phyloP scores from a whole-genome alignment of 1,284 basidiomycete genomes.

The Taiwanofungus camphoratus region DNA sequence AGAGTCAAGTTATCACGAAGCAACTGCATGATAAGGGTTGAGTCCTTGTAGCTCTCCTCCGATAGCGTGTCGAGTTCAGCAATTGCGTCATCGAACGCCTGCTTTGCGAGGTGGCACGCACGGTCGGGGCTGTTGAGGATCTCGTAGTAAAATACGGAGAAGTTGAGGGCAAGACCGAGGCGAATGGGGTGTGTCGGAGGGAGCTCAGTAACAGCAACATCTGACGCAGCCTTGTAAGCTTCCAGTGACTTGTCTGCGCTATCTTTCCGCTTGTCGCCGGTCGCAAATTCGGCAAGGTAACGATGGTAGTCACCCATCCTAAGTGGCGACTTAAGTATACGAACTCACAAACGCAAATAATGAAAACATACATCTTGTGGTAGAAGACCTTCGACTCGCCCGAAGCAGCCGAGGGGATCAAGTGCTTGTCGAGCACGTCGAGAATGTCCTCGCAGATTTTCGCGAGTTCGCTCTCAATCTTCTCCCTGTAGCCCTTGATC shows the following conservation, averaged over 20 bases:
- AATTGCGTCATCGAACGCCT: conserved; percentile 99
- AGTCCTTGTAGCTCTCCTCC: conserved; percentile 99
- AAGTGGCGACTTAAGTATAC: conserved; percentile 3
- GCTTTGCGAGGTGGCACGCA: conserved; percentile 99
- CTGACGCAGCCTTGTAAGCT: conserved; percentile 99
- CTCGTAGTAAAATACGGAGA: conserved; percentile 99
- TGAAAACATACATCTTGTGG: conserved; percentile 91
- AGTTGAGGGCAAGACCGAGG: conserved; percentile 98
- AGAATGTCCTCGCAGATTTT: conserved; percentile 99
- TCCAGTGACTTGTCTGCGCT: conserved; percentile 98
- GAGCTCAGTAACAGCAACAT: conserved; percentile 96
- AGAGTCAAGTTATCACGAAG: conserved; percentile 97
- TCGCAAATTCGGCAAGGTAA: conserved; percentile 99
- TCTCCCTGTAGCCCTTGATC: conserved; percentile 99
- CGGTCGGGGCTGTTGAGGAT: conserved; percentile 99
- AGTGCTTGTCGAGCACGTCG: conserved; percentile 97
- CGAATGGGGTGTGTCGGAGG: conserved; percentile 99
- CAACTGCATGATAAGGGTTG: conserved; percentile 98
- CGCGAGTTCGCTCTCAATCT: conserved; percentile 96
- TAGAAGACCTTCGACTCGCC: conserved; percentile 99
- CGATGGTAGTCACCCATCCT: conserved; percentile 99
- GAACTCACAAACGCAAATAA: too few relatives aligned
- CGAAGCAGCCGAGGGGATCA: conserved; percentile 96
- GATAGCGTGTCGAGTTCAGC: conserved; percentile 99
- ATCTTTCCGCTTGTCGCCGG: conserved; percentile 98